Evolutionary conservation across 768 basidiomycete species (phyloP).

Genomic region (Dictyophora rubrovolvata): DNA sequence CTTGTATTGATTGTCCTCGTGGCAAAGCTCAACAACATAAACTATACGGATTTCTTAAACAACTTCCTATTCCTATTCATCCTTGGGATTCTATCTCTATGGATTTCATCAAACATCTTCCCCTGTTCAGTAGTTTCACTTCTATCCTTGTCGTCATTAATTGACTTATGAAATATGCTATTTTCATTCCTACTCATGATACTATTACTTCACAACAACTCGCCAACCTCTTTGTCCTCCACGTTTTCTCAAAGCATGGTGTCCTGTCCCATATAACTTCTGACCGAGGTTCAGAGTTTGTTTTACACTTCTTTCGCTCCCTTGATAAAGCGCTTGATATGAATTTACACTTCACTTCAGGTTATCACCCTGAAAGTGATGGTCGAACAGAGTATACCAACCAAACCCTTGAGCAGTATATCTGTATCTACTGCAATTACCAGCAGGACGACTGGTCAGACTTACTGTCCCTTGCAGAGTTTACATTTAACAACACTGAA

Average conservation of each 20-base stretch:
- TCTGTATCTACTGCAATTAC: slow-evolving; percentile 24
- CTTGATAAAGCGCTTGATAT: neutral
- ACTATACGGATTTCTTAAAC: slow-evolving; percentile 25
- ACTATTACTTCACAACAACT: slow-evolving; percentile 22
- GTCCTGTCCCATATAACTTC: neutral
- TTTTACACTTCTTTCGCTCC: neutral
- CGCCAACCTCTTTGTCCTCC: slow-evolving; percentile 25
- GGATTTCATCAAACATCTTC: slow-evolving; percentile 30
- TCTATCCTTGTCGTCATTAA: slow-evolving; percentile 30
- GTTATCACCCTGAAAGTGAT: neutral
- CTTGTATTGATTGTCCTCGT: slow-evolving; percentile 27
- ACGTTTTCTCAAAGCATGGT: slow-evolving; percentile 1
- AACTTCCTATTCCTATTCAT: slow-evolving; percentile 15
- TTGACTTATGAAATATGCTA: slow-evolving; percentile 29
- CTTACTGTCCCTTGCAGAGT: slow-evolving; percentile 24
- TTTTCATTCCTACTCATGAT: slow-evolving; percentile 30
- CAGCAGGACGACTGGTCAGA: slow-evolving; percentile 26
- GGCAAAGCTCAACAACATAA: slow-evolving; percentile 25
- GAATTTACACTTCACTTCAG: neutral
- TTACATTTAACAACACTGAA: slow-evolving; percentile 23
- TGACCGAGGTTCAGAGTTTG: neutral
- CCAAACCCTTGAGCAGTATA: no score
- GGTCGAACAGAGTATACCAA: slow-evolving; percentile 37
- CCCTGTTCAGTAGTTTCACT: slow-evolving; percentile 26
- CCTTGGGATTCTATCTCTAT: slow-evolving; percentile 28